Evolutionary conservation across 495 filamentous ascomycete genomes (phyloP), one percentile per base, ranked within the genome.

Genomic region (Talaromyces borbonicus): DNA sequence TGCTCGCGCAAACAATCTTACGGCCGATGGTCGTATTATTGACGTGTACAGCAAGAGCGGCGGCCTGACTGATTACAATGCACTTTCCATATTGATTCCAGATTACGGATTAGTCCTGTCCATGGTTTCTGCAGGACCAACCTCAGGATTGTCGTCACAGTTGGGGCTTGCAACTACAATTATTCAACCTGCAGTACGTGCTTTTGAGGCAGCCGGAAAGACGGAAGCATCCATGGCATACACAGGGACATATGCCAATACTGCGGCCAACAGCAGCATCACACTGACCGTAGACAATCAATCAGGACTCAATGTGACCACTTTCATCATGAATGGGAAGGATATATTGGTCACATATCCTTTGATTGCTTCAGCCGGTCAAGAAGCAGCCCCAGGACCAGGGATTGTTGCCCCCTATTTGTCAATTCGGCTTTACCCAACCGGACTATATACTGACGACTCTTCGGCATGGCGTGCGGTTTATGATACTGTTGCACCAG

Each of bases 41-140:
- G 72, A 78, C 18, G 54, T 78, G n/a, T 80, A 79, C 57, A 74
- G 69, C 31, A 79, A 79, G 50, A 47, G 56, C 15, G 77, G 77
- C 2, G 73, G 40, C 8, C 39, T 69, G n/a, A 56, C 56, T 22
- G 46, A 54, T 0, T 79, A 77, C 54, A 66, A 68, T 52, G 61
- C 65, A 29, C 49, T 67, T 11, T 26, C 77, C 5, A 65, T 58
- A 2, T 55, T 78, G 1, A 54, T 72, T 16, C 72, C 73, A 0
- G 72, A 76, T 55, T 75, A 68, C 46, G 67, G 61, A 45, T 54
- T 77, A 16, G 71, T 73, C 47, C 73, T 75, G 26, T 64, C 63
- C 0, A 50, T 81, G 6, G 52, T 78, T 1, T 58, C 56, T 9
- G 72, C 65, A 4, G 73, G 75, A 5, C 47, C 41, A 25, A 46